These are phyloP conservation scores for Boehmeria nivea DNA, from an alignment of 306 rosid species.

Conservation along the genomic window DNA sequence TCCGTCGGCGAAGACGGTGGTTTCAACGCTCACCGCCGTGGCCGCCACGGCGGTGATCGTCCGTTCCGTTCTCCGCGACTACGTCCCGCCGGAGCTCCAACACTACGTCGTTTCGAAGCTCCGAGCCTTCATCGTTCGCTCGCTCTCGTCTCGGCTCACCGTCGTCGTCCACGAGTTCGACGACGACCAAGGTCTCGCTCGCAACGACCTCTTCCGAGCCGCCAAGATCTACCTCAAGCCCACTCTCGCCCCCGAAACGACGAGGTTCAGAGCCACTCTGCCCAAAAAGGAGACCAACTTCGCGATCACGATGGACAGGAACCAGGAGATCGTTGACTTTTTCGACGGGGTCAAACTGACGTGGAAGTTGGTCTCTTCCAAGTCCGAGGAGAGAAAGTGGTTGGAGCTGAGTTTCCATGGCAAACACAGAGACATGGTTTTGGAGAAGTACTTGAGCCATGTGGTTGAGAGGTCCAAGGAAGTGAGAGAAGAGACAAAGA, in stretches of 20 bases:
- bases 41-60: slow-evolving; percentile 33
- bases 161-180: slow-evolving; percentile 32
- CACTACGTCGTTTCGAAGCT: slow-evolving; percentile 16
- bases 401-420: slow-evolving; percentile 24
- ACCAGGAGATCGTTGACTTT: slow-evolving; percentile 25
- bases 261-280: slow-evolving; percentile 24
- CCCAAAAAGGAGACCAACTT: slow-evolving; percentile 18
- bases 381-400: slow-evolving; percentile 20
- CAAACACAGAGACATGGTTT: slow-evolving; percentile 24
- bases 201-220: slow-evolving; percentile 33
- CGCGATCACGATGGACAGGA: slow-evolving; percentile 8
- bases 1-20: slow-evolving; percentile 26
- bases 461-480: slow-evolving; percentile 27
- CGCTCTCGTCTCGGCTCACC: slow-evolving; percentile 26
- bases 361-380: slow-evolving; percentile 20
- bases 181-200: slow-evolving; percentile 13
- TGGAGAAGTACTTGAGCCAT: slow-evolving; percentile 20
- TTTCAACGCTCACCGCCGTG: slow-evolving; percentile 26
- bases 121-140: background rate
- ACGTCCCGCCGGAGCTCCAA: slow-evolving; percentile 23
- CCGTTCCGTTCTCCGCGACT: slow-evolving; percentile 27
- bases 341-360: slow-evolving; percentile 21
- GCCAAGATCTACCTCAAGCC: slow-evolving; percentile 24
- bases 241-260: slow-evolving; percentile 14
- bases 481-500: slow-evolving; percentile 14